Evolutionary conservation across 129 eudicot species (phyloP).

Genomic region (Pittosporum tobira): DNA sequence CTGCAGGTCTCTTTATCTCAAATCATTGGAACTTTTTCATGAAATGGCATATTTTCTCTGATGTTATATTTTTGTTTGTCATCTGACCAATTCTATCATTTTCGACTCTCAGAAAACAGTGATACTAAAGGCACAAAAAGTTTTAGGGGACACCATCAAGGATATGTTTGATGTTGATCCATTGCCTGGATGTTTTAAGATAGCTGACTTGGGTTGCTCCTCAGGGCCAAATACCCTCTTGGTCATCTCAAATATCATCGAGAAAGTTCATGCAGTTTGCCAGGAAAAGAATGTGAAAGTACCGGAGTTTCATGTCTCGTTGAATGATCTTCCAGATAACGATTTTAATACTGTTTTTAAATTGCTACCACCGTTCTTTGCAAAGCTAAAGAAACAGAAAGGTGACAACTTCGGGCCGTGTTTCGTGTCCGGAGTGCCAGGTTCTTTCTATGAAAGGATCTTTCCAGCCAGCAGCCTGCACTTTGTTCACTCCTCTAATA

Average conservation of each 20-base stretch:
- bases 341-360: slow-evolving; percentile 13
- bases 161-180: neutral
- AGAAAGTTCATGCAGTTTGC: neutral
- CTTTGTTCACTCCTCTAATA: neutral
- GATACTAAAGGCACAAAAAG: neutral
- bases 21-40: no score
- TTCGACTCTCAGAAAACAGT: neutral
- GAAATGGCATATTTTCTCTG: no score
- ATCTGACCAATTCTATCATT: no score
- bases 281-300: neutral
- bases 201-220: slow-evolving; percentile 16
- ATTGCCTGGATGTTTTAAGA: neutral
- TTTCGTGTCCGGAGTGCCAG: neutral
- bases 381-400: slow-evolving; percentile 31
- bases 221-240: slow-evolving; percentile 10
- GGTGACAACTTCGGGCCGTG: neutral
- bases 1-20: no score
- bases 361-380: slow-evolving; percentile 16
- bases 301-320: slow-evolving; percentile 5
- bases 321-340: slow-evolving; percentile 18
- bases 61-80: no score
- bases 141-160: neutral
- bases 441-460: neutral
- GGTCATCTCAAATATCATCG: neutral
- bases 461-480: neutral